Base-by-base conservation (phyloP, 352 stramenopile species). In the Phytophthora kernoviae region DNA sequence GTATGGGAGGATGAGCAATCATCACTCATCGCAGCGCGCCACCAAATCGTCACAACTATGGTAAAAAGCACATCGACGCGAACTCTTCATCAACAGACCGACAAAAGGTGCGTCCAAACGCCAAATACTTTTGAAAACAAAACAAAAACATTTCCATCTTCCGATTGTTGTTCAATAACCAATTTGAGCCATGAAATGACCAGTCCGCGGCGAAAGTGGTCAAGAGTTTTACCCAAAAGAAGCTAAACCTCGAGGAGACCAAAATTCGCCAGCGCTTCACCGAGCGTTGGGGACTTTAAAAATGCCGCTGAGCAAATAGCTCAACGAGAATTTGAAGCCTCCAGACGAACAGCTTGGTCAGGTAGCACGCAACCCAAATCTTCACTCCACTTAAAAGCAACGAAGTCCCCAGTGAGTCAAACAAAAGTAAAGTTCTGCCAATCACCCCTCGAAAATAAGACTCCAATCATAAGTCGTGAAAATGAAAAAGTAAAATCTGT, bases 201-300 rank as follows among this genome's bases (percentile, higher is more conserved):
- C 27, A 73, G 65, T 57, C 54, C 0, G 58, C 44, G 17, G 43
- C 30, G 4, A 60, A 64, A 9, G 65, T 62, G 21, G 37, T 74
- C 20, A 57, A 48, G 26, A 68, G 58, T 40, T 74, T 63, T 34
- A 52, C 81, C 11, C 73, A 84, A 40, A 85, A 86, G 54, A 86
- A 77, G 33, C 56, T 84, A 4, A 62, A 76, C 18, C 47, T 59
- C 5, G 75, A 67, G 33, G 68, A 77, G 9, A 64, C 58, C 8
- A 58, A 68, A 11, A 68, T 86, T 15, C 62, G 57, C 4, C 42
- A 34, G 12, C 58, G 73, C n/a, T 77, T 74, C 20, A 50, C 55
- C 15, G 58, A 81, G 27, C 65, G 73, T 8, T 83, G 74, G 76
- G 47, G 2, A 71, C 17, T 3, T 41, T 86, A 12, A 80, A 0